These are phyloP conservation scores for Chytriomyces sp. DNA, from an alignment of 192 early-diverging fungal species.

Conservation along the genomic window DNA sequence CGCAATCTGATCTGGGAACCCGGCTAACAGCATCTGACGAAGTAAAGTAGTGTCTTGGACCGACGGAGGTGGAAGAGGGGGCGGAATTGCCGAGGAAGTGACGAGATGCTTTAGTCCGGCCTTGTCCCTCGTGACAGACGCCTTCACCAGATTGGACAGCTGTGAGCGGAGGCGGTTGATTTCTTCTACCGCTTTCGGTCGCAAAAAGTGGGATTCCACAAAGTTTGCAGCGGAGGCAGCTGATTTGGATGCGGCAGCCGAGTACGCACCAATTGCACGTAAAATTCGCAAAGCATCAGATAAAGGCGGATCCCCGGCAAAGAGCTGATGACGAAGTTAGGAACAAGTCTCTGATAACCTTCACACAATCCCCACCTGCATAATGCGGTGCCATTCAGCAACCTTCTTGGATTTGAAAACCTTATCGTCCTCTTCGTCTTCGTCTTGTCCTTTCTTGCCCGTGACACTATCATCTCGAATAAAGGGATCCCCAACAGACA, in stretches of 20 bases:
- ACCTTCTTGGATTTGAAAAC: constrained; percentile 67
- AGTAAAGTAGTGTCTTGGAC: constrained; percentile 65
- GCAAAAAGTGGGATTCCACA: constrained; percentile 81
- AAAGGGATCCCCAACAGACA: constrained; percentile 95
- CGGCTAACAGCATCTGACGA: constrained; percentile 84
- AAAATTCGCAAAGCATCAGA: constrained; percentile 89
- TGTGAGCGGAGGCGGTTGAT: constrained; percentile 49
- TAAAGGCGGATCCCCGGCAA: constrained; percentile 72
- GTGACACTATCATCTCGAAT: constrained; percentile 60
- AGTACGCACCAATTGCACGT: constrained; percentile 88
- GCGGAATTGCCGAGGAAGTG: not conserved
- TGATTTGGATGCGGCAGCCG: constrained; percentile 47
- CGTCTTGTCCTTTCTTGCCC: constrained; percentile 26
- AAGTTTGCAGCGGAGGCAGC: constrained; percentile 64
- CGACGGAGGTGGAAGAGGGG: constrained; percentile 59
- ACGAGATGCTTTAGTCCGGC: not conserved
- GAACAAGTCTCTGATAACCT: constrained; percentile 8
- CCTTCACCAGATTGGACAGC: constrained; percentile 41
- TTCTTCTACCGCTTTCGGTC: constrained; percentile 74
- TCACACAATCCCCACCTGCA: constrained; percentile 44
- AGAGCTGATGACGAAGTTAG: constrained; percentile 41
- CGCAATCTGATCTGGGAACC: constrained; percentile 93
- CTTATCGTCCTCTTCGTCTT: constrained; percentile 59
- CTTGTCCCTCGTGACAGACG: constrained; percentile 31
- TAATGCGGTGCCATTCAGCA: constrained; percentile 72